Evolutionary conservation across 1,139 yeast species (phyloP), one percentile per base, ranked within the genome.

Genomic region (Kodamaea arcana): DNA sequence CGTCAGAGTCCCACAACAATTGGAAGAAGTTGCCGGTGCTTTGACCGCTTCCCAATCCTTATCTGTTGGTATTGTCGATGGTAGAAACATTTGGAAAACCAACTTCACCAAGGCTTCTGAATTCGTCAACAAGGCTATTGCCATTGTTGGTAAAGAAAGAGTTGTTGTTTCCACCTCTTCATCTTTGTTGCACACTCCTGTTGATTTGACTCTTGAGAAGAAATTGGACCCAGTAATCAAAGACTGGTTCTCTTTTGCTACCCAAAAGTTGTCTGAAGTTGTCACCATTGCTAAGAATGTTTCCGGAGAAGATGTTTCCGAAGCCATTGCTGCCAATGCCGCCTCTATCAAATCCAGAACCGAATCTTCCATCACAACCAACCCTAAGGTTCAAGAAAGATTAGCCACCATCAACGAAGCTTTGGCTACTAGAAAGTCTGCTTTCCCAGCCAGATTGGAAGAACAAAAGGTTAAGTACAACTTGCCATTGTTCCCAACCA

Each of bases 21-120:
- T 92, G 50, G 92, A 87, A 39, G 86, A 80, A 39, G 95, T 86
- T 54, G 69, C 77, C 44, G 69, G 77, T 41, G 73, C 83, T 57
- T 70, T 90, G 45, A 60, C 72, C 47, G 75, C 80, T 52, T 52
- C 56, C 44, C 95, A 92, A 75, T 69, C 75, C 47, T 76, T 92
- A 60, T 90, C 97, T 47, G 95, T 83, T 49, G 98, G 98, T 85
- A 79, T 92, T 55, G 92, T 92, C 56, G 94, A 87, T 57, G 98
- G 98, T 73, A 88, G 98, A 81, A 92, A 92, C 81, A 86, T 92
- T 70, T 92, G 98, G 98, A 92, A 92, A 80, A 83, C 94, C 65
- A 85, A 92, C 75, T 85, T 83, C 57, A 66, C 92, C 58, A 80
- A 80, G 71, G 95, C 98, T 49, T 71, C 88, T 58, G 83, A 70